phyloP scores from a whole-genome alignment of 2,329 filamentous ascomycete species.

The Sarocladium kiliense region DNA sequence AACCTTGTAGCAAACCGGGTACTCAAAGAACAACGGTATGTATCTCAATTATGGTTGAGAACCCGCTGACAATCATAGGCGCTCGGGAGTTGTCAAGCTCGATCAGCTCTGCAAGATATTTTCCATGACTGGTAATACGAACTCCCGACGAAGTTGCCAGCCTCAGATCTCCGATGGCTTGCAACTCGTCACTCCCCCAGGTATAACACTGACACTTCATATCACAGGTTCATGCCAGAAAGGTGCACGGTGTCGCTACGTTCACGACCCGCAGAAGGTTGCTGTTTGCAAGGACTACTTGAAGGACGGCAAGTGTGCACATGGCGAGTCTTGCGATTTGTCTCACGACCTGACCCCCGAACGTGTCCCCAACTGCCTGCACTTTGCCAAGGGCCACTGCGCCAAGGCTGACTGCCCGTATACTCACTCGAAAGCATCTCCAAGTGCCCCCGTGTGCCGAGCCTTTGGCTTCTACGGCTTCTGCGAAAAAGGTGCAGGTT shows the following conservation, averaged over 20 bases:
- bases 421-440: constrained; percentile 74
- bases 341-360: constrained; percentile 82
- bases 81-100: constrained; percentile 52
- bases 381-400: constrained; percentile 87
- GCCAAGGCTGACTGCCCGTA: constrained; percentile 82
- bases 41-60: constrained; percentile 18
- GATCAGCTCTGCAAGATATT: constrained; percentile 69
- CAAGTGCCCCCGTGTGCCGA: constrained; percentile 74
- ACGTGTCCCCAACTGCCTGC: constrained; percentile 81
- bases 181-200: constrained; percentile 10
- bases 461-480: constrained; percentile 83
- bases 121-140: constrained; percentile 59
- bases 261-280: constrained; percentile 81
- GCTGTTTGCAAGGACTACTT: constrained; percentile 87
- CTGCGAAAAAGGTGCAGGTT: constrained; percentile 75
- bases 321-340: constrained; percentile 78
- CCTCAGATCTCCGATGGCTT: background rate
- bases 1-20: constrained; percentile 77
- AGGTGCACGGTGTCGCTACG: constrained; percentile 72
- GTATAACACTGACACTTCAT: constrained; percentile 38
- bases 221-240: constrained; percentile 75
- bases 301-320: constrained; percentile 69
- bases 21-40: constrained; percentile 72
- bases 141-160: background rate
- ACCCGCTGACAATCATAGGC: constrained; percentile 26